Base-by-base conservation (phyloP, 495 filamentous ascomycete species). In the Lasiosphaeris hirsuta region DNA sequence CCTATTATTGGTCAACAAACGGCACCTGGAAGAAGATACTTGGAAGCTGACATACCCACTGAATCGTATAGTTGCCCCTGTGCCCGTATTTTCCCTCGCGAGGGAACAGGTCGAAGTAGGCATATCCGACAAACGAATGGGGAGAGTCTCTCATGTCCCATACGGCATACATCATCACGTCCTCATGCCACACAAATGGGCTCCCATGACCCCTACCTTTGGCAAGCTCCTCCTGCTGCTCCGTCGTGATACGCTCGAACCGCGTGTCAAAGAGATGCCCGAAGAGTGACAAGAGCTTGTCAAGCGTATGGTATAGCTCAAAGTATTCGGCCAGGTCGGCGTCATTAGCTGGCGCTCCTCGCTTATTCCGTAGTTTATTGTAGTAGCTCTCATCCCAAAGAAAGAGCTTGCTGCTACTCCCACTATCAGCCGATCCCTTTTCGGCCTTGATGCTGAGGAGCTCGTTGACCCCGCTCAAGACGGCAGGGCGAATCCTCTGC, bases 321-420 rank as follows among this genome's bases (percentile, higher is more conserved):
- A 49, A 49, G 46, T 49, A 49, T n/a, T 49, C 46, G 15, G 46
- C 33, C 19, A n/a, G 7, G 46, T 36, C 23, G 46, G 46, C n/a
- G 10, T 49, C 8, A 10, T 19, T 17, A 10, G 33, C n/a, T 33
- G 3, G 18, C 10, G 14, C 7, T 14, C 35, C 23, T 33, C 23
- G 7, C 46, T 34, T 10, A 33, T 10, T 8, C n/a, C 46, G 7
- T 35, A 49, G 35, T 11, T 33, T 8, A 33, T 23, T 8, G 8
- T 49, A 49, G 46, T 36, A 49, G 19, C 36, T 33, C 23, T 49
- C 46, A 15, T 49, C 46, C 46, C 46, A 49, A 23, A 36, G 8
- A 49, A 49, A 49, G 8, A 48, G 33, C 45, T 48, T 10, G 19
- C 17, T 48, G 17, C 18, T 23, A 23, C 8, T 48, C 1, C 18